phyloP scores from a whole-genome alignment of 768 basidiomycete species.

The Boletus patriciae region DNA sequence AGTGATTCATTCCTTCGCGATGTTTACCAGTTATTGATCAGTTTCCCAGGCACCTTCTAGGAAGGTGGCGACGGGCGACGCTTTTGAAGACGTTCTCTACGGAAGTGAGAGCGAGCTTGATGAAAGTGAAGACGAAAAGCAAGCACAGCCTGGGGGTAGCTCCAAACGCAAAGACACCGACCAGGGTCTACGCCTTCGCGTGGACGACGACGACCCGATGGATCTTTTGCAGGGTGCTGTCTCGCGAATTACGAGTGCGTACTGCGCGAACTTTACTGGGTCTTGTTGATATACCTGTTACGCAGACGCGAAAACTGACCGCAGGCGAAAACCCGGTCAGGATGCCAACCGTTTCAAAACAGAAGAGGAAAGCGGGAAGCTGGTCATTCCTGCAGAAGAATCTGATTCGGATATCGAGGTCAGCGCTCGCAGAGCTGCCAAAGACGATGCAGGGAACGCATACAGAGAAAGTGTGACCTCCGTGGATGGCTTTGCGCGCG shows the following conservation, averaged over 20 bases:
- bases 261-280: background rate
- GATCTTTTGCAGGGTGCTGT: conserved; percentile 85
- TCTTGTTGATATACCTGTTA: conserved; percentile 6
- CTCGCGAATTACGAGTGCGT: conserved; percentile 68
- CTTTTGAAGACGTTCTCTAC: conserved; percentile 96
- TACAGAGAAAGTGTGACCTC: conserved; percentile 84
- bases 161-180: conserved; percentile 39
- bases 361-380: conserved; percentile 78
- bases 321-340: conserved; percentile 77
- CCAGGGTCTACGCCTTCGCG: conserved; percentile 64
- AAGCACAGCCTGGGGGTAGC: conserved; percentile 28
- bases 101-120: conserved; percentile 92
- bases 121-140: conserved; percentile 63
- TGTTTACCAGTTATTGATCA: conserved; percentile 8
- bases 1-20: conserved; percentile 19
- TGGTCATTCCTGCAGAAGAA: conserved; percentile 68
- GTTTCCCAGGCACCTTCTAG: conserved; percentile 40
- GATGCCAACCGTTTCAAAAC: conserved; percentile 86
- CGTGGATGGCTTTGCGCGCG: conserved; percentile 86
- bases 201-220: conserved; percentile 93
- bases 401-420: conserved; percentile 47
- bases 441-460: conserved; percentile 67
- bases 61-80: conserved; percentile 70
- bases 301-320: conserved; percentile 46
- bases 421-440: conserved; percentile 41